These are phyloP conservation scores for Xerocomellus chrysenteron DNA, from an alignment of 768 basidiomycete species.

Conservation along the genomic window DNA sequence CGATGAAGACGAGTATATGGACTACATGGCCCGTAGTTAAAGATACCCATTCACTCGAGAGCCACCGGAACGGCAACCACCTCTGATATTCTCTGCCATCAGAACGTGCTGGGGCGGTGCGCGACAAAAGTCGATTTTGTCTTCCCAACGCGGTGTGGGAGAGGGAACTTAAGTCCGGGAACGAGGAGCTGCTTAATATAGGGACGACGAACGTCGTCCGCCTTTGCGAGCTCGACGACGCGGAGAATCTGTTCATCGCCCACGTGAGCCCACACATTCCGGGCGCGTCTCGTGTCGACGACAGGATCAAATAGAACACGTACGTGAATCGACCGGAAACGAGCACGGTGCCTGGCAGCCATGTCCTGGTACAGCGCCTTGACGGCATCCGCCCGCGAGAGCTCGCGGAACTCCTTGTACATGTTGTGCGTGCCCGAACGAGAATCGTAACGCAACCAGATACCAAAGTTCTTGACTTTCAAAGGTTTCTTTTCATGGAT, in stretches of 20 bases:
- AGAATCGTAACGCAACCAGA: slow-evolving; percentile 99
- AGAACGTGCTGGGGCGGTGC: slow-evolving; percentile 73
- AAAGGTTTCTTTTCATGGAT: slow-evolving; percentile 97
- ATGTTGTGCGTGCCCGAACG: slow-evolving; percentile 99
- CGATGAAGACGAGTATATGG: slow-evolving; percentile 9
- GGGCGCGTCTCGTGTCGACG: not conserved
- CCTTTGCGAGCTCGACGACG: slow-evolving; percentile 93
- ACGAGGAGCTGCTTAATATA: slow-evolving; percentile 96
- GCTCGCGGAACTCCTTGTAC: slow-evolving; percentile 99
- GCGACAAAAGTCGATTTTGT: slow-evolving; percentile 79
- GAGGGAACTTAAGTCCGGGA: slow-evolving; percentile 94
- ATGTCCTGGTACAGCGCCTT: slow-evolving; percentile 99
- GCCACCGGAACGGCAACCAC: not conserved
- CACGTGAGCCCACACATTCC: not conserved
- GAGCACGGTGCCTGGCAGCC: slow-evolving; percentile 98
- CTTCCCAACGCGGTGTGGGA: slow-evolving; percentile 86
- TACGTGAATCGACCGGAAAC: slow-evolving; percentile 98
- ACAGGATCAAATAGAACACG: slow-evolving; percentile 27
- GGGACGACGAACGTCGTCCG: slow-evolving; percentile 87
- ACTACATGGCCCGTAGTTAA: slow-evolving; percentile 11
- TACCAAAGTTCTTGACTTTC: slow-evolving; percentile 99
- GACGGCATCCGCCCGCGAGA: slow-evolving; percentile 91
- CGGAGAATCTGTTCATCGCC: slow-evolving; percentile 75
- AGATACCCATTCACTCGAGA: slow-evolving; percentile 4
- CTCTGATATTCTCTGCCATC: slow-evolving; percentile 9